Evolutionary conservation across 1,284 basidiomycete genomes (phyloP).

Genomic region (Sphaerobolus stellatus): DNA sequence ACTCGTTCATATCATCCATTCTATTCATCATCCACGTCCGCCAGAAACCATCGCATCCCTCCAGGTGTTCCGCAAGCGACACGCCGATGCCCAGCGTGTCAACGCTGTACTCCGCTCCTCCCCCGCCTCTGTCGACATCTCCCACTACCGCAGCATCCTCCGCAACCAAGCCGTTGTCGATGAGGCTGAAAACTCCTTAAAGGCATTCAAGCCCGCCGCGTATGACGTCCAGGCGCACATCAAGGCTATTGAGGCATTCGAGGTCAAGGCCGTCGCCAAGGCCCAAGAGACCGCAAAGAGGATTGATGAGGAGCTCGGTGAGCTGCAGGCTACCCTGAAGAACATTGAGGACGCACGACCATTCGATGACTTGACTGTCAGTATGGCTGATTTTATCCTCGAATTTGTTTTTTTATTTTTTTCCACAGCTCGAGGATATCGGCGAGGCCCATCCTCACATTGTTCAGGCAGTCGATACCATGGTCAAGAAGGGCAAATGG

Average conservation of each 20-base stretch:
- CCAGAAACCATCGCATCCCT: slow-evolving; percentile 87
- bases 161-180: slow-evolving; percentile 93
- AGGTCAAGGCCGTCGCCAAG: slow-evolving; percentile 92
- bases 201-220: slow-evolving; percentile 92
- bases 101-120: slow-evolving; percentile 69
- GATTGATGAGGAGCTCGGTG: slow-evolving; percentile 90
- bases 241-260: slow-evolving; percentile 96
- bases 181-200: slow-evolving; percentile 89
- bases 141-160: slow-evolving; percentile 87
- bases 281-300: slow-evolving; percentile 90
- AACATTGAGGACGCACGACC: slow-evolving; percentile 98
- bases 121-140: slow-evolving; percentile 83
- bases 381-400: slow-evolving; percentile 24
- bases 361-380: slow-evolving; percentile 93
- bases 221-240: slow-evolving; percentile 92
- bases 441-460: slow-evolving; percentile 93
- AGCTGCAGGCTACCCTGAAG: slow-evolving; percentile 90
- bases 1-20: background rate
- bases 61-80: slow-evolving; percentile 95
- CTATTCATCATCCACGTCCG: slow-evolving; percentile 6
- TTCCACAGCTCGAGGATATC: slow-evolving; percentile 79
- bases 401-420: slow-evolving; percentile 1
- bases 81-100: slow-evolving; percentile 84
- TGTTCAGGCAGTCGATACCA: slow-evolving; percentile 89
- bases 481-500: slow-evolving; percentile 99